These are phyloP conservation scores for Moniliophthora roreri DNA, from an alignment of 1,284 basidiomycete genomes.

Conservation along the genomic window DNA sequence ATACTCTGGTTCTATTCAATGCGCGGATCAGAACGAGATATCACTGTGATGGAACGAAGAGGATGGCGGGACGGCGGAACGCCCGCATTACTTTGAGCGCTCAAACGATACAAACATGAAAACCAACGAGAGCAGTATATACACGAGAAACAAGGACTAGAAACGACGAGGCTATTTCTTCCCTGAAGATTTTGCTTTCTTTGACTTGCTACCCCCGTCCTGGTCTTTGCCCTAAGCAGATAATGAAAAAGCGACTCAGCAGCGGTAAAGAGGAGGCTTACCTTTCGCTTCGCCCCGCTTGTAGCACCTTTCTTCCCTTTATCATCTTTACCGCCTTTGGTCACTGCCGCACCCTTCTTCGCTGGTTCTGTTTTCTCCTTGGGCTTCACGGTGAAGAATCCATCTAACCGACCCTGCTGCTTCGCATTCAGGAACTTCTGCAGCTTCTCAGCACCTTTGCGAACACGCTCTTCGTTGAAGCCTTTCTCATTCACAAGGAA, in stretches of 20 bases:
- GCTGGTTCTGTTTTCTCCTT: conserved; percentile 32
- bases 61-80: no score
- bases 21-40: no score
- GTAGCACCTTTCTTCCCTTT: conserved; percentile 1
- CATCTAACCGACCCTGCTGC: conserved; percentile 95
- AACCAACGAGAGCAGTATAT: no score
- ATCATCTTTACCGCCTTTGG: background rate
- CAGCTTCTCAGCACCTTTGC: conserved; percentile 93
- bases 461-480: conserved; percentile 97
- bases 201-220: background rate
- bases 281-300: background rate
- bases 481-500: conserved; percentile 96
- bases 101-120: no score
- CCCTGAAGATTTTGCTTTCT: background rate
- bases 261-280: background rate
- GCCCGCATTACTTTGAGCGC: no score
- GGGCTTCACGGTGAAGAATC: conserved; percentile 84
- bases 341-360: background rate
- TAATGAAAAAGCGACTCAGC: background rate
- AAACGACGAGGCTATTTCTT: background rate
- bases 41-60: no score
- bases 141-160: no score
- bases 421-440: conserved; percentile 86
- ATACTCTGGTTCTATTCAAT: no score
- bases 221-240: background rate